phyloP scores from a whole-genome alignment of 2,329 filamentous ascomycete species.

The Calonectria honghensis region DNA sequence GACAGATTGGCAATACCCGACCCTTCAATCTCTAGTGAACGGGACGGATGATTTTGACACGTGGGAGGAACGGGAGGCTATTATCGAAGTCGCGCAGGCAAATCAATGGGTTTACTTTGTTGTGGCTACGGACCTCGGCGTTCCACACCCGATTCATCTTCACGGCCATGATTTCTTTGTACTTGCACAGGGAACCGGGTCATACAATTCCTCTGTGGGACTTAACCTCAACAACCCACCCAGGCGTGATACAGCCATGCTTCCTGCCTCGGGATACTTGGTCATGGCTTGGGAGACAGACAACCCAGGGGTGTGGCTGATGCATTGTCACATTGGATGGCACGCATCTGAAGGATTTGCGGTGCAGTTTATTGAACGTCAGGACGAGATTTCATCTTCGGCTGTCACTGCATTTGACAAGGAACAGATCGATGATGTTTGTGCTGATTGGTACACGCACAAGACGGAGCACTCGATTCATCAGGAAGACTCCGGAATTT shows the following conservation, averaged over 20 bases:
- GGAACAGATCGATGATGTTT: neutral
- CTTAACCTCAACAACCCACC: slow-evolving; percentile 13
- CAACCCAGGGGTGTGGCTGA: neutral
- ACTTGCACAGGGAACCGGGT: neutral
- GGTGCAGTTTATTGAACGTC: slow-evolving; percentile 5
- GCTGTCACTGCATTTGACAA: neutral
- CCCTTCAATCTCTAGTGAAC: slow-evolving; percentile 51
- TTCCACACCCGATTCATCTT: slow-evolving; percentile 2
- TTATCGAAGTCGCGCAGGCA: neutral
- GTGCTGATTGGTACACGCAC: neutral
- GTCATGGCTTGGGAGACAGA: slow-evolving; percentile 7
- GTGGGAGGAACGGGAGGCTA: neutral
- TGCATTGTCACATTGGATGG: slow-evolving; percentile 12
- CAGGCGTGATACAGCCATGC: slow-evolving; percentile 6
- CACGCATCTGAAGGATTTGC: slow-evolving; percentile 16
- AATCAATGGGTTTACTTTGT: slow-evolving; percentile 11
- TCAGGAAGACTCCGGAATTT: neutral
- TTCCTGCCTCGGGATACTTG: slow-evolving; percentile 6
- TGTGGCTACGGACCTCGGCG: neutral
- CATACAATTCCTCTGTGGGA: neutral
- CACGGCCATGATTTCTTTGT: slow-evolving; percentile 13
- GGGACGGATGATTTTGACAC: slow-evolving; percentile 22
- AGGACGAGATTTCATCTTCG: neutral
- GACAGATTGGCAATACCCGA: slow-evolving; percentile 58
- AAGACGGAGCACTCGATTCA: slow-evolving; percentile 12